Evolutionary conservation across 2,329 filamentous ascomycete genomes (phyloP).

Genomic region (Venturia nashicola): DNA sequence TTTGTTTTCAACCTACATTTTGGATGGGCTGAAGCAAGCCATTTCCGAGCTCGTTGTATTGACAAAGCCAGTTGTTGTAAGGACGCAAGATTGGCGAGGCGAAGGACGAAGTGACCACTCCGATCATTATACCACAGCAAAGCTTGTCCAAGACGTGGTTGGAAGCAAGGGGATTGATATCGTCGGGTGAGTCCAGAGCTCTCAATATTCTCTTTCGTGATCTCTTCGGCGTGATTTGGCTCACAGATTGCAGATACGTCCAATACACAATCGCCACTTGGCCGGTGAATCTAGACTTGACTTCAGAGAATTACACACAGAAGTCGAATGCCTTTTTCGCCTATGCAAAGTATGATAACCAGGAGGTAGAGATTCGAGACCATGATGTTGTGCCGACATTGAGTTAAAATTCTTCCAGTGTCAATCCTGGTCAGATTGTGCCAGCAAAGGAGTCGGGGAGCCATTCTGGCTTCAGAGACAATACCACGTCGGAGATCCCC

Average conservation of each 20-base stretch:
- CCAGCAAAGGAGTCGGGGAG: neutral
- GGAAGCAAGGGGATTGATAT: slow-evolving; percentile 13
- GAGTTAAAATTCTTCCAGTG: neutral
- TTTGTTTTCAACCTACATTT: slow-evolving; percentile 14
- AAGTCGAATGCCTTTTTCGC: neutral
- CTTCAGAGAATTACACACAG: neutral
- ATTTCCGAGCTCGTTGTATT: slow-evolving; percentile 13
- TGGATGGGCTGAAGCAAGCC: slow-evolving; percentile 14
- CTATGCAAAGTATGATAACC: neutral
- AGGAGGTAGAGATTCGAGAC: neutral
- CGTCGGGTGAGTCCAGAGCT: neutral
- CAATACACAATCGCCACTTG: neutral
- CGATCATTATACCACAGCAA: slow-evolving; percentile 18
- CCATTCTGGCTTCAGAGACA: slow-evolving; percentile 2
- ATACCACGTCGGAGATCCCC: neutral
- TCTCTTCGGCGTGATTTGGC: neutral
- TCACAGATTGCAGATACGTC: neutral
- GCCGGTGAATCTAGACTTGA: neutral
- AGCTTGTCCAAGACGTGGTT: slow-evolving; percentile 16
- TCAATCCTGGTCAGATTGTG: neutral
- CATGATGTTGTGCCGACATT: neutral
- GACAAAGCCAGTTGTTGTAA: slow-evolving; percentile 14
- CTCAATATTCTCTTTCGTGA: neutral
- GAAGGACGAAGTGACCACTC: slow-evolving; percentile 11
- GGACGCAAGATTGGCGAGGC: slow-evolving; percentile 16